Evolutionary conservation across 495 filamentous ascomycete species (phyloP).

Genomic region (Daldinia loculata): DNA sequence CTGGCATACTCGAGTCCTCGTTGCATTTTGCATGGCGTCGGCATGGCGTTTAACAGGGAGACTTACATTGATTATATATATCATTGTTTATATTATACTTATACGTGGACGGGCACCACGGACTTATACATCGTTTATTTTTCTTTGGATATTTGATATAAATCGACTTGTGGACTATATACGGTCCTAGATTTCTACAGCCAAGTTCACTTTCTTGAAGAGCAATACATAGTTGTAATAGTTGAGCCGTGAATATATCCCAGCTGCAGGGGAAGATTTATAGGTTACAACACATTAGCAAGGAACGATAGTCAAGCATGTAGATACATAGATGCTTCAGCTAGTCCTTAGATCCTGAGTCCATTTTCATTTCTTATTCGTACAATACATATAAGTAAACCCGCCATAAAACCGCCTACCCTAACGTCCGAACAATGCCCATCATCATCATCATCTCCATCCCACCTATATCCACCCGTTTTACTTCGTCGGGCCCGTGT

Average conservation of each 20-base stretch:
- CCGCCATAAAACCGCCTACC: constrained; percentile 9
- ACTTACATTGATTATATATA: constrained; percentile 6
- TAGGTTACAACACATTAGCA: too few relatives aligned
- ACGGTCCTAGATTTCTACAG: constrained; percentile 13
- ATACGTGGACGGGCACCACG: constrained; percentile 15
- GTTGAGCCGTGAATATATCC: too few relatives aligned
- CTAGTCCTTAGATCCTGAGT: constrained; percentile 7
- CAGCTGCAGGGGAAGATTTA: neutral
- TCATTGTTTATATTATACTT: constrained; percentile 32
- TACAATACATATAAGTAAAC: constrained; percentile 25
- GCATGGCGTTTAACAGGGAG: constrained; percentile 41
- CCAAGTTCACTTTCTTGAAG: too few relatives aligned
- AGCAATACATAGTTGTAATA: too few relatives aligned
- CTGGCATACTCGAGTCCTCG: constrained; percentile 12
- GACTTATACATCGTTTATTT: constrained; percentile 1
- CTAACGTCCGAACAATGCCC: constrained; percentile 22
- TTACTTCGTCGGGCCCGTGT: constrained; percentile 14
- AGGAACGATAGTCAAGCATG: neutral
- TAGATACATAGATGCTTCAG: neutral
- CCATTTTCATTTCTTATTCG: constrained; percentile 21
- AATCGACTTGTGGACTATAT: constrained; percentile 8
- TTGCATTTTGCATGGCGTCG: constrained; percentile 44
- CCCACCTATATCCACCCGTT: neutral
- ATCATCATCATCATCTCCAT: neutral
- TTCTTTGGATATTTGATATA: constrained; percentile 34